Evolutionary conservation across 2,329 filamentous ascomycete species (phyloP).

Genomic region (Arthrobotrys megalospora): DNA sequence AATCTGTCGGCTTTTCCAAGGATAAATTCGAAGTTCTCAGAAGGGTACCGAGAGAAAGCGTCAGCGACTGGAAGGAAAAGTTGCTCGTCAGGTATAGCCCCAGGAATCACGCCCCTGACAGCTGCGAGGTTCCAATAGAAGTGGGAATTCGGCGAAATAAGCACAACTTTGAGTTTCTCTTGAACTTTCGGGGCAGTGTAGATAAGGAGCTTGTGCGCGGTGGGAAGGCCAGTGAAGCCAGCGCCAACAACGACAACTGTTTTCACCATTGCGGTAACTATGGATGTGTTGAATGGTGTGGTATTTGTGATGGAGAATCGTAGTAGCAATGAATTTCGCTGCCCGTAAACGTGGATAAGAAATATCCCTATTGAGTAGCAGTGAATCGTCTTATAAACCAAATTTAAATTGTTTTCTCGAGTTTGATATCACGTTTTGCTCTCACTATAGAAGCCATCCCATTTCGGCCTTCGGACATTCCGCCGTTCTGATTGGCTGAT

Average conservation of each 20-base stretch:
- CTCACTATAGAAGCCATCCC: too few species aligned
- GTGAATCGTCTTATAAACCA: too few species aligned
- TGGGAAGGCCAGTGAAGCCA: constrained; percentile 72
- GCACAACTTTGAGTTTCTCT: constrained; percentile 71
- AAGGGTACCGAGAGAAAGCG: constrained; percentile 71
- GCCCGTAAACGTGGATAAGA: too few species aligned
- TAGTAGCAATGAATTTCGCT: too few species aligned
- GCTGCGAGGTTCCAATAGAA: constrained; percentile 75
- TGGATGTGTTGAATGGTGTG: constrained; percentile 28
- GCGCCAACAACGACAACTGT: constrained; percentile 73
- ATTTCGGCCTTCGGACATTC: constrained; percentile 6
- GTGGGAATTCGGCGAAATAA: constrained; percentile 73
- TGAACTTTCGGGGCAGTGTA: constrained; percentile 69
- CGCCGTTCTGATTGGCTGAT: constrained; percentile 8
- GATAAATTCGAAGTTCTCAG: constrained; percentile 71
- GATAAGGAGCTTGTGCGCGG: constrained; percentile 73
- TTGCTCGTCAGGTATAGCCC: constrained; percentile 70
- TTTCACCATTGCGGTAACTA: constrained; percentile 68
- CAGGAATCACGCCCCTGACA: constrained; percentile 73
- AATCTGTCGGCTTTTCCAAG: constrained; percentile 70
- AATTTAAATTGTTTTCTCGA: too few species aligned
- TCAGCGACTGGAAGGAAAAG: constrained; percentile 71
- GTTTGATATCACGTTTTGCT: too few species aligned
- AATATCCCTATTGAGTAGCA: too few species aligned
- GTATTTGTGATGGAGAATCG: constrained; percentile 1